A percentile compares a stretch with the other conserved stretches of the same genome.
Evolutionary conservation across 441 rosid genomes (phyloP).

Genomic region (Pelargonium citronellum): DNA sequence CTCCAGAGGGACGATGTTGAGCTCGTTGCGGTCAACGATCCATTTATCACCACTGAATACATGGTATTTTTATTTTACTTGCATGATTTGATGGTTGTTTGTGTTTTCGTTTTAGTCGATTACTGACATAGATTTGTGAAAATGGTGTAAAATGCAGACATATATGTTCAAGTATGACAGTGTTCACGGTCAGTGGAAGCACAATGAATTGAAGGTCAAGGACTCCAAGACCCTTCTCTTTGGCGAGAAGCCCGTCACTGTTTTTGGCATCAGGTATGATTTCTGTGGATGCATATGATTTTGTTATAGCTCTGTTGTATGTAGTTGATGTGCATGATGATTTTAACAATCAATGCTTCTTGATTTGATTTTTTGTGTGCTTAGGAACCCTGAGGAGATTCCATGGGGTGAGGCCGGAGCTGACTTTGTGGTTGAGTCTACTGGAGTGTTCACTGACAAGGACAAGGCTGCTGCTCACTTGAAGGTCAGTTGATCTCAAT

Average conservation of each 20-base stretch:
- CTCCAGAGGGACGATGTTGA: slow-evolving; percentile 67
- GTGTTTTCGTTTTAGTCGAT: not conserved
- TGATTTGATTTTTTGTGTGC: not conserved
- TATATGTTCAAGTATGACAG: slow-evolving; percentile 81
- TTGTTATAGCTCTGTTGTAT: not conserved
- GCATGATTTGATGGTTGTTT: not conserved
- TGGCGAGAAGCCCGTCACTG: slow-evolving; percentile 50
- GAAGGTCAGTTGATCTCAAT: slow-evolving; percentile 37
- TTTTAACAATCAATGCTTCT: not conserved
- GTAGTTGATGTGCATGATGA: not conserved
- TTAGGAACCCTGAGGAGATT: slow-evolving; percentile 72
- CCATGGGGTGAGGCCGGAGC: slow-evolving; percentile 72
- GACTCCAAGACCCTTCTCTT: slow-evolving; percentile 67
- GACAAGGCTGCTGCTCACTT: slow-evolving; percentile 86
- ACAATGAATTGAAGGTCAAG: slow-evolving; percentile 57
- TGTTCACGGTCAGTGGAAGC: slow-evolving; percentile 78
- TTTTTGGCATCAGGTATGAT: slow-evolving; percentile 55
- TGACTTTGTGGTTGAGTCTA: slow-evolving; percentile 67
- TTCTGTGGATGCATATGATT: not conserved
- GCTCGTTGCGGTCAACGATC: slow-evolving; percentile 73
- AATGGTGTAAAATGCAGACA: slow-evolving; percentile 35
- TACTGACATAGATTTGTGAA: not conserved
- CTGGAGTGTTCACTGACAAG: slow-evolving; percentile 86
- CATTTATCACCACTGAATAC: slow-evolving; percentile 60
- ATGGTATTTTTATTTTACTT: slow-evolving; percentile 33